Evolutionary conservation across 371 early-diverging fungal species (phyloP), one percentile per base, ranked within the genome.

Genomic region (Fennellomyces sp.): DNA sequence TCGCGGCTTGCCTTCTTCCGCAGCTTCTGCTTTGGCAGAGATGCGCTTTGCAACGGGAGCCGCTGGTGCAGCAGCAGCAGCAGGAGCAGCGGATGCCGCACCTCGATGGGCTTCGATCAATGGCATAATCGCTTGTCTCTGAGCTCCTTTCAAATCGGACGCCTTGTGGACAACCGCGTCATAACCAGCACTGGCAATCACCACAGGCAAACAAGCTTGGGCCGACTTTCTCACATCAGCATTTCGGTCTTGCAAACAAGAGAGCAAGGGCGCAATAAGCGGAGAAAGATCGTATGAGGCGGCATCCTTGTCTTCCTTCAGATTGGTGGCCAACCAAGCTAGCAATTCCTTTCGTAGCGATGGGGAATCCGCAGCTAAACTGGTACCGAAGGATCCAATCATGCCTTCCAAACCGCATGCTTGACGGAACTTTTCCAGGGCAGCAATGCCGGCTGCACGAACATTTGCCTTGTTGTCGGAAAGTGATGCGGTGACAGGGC

Each of bases 401-500:
- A 97, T 69, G 10, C 80, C 66, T 26, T 92, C 93, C 35, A 96
- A 60, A 10, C 85, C 85, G 27, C 81, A 80, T 23, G 88, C 87
- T 4, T 74, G 79, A 7, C 82, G 79, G 60, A 94, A 82, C 3
- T 86, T 81, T 4, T 89, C 89, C 38, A 98, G 63, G 0, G 92
- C 81, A 10, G 83, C 73, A 3, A 94, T 66, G 27, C 93, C 94
- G 2, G 93, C 89, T 1, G 80, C 73, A 17, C 98, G 84, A 21
- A 96, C 88, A 51, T 91, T 92, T 1, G 88, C 83, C 65, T 98
- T 98, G 59, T 95, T 91, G 73, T 98, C 97, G 0, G 88, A 85
- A 25, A 97, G 68, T 8, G 88, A 85, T 12, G 83, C 75, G 5
- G 88, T 80, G 12, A 94, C 87, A 0, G 88, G 81, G 0, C 70